phyloP scores from a whole-genome alignment of 2,329 filamentous ascomycete species.

The Metarhizium anisopliae region DNA sequence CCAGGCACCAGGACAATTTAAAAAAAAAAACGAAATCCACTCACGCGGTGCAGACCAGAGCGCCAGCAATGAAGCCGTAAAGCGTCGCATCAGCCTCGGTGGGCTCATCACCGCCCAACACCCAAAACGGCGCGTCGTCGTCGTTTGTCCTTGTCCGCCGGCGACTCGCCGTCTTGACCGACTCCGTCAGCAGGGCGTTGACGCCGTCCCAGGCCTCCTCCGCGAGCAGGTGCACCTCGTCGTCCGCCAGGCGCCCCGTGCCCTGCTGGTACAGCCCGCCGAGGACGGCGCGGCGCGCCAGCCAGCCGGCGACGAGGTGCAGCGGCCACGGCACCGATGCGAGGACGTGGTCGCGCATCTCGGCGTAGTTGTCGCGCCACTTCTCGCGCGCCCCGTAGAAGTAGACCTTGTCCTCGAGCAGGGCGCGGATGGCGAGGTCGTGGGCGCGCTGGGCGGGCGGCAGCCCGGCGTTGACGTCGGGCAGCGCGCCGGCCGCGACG shows the following conservation, averaged over 20 bases:
- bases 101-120: constrained; percentile 41
- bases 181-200: constrained; percentile 32
- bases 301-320: constrained; percentile 38
- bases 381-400: constrained; percentile 47
- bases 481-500: constrained; percentile 25
- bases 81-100: constrained; percentile 49
- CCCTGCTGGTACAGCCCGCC: constrained; percentile 48
- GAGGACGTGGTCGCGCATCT: constrained; percentile 45
- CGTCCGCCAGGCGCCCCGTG: constrained; percentile 36
- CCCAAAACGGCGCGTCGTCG: constrained; percentile 41
- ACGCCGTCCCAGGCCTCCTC: constrained; percentile 46
- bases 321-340: constrained; percentile 40
- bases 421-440: constrained; percentile 42
- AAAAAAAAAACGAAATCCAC: constrained; percentile 17
- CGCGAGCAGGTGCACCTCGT: constrained; percentile 37
- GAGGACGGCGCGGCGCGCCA: constrained; percentile 35
- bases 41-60: constrained; percentile 43
- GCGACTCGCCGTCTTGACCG: constrained; percentile 12
- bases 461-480: constrained; percentile 39
- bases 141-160: neutral
- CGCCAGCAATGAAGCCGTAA: constrained; percentile 48
- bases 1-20: neutral
- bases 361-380: constrained; percentile 51
- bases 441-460: constrained; percentile 27
- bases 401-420: constrained; percentile 52